Evolutionary conservation across 2,329 filamentous ascomycete genomes (phyloP).

Genomic region (Blastomyces emzantsi): DNA sequence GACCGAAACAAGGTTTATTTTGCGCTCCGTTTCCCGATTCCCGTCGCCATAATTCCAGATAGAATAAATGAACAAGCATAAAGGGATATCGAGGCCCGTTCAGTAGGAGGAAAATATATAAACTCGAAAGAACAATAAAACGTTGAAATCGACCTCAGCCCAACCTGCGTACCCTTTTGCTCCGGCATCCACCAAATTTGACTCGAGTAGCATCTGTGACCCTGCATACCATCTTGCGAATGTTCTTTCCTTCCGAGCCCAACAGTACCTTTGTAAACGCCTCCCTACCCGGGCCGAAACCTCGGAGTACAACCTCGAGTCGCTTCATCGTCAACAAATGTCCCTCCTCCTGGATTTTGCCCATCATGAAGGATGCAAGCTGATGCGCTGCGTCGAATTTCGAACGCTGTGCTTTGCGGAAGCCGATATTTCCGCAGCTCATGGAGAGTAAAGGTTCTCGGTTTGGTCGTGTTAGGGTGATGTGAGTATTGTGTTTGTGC

Average conservation of each 20-base stretch:
- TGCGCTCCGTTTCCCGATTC: neutral
- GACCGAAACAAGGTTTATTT: no score
- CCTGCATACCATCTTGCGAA: constrained; percentile 65
- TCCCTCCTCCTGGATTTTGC: constrained; percentile 72
- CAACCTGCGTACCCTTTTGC: constrained; percentile 73
- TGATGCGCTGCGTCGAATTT: constrained; percentile 91
- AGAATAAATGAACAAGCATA: neutral
- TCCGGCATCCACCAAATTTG: constrained; percentile 93
- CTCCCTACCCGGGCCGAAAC: constrained; percentile 79
- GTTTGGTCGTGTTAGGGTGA: constrained; percentile 79
- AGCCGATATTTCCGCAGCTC: constrained; percentile 83
- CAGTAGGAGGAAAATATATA: neutral
- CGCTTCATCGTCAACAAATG: constrained; percentile 65
- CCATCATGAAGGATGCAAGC: constrained; percentile 71
- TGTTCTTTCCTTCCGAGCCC: constrained; percentile 68
- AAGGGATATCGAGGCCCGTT: neutral
- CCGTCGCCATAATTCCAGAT: neutral
- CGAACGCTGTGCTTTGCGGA: constrained; percentile 69
- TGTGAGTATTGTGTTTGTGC: constrained; percentile 89
- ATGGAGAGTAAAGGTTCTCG: constrained; percentile 69
- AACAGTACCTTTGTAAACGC: constrained; percentile 83
- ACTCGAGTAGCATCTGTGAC: constrained; percentile 80
- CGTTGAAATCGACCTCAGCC: constrained; percentile 37
- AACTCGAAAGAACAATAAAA: constrained; percentile 9
- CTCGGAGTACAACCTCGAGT: constrained; percentile 72